Evolutionary conservation across 495 filamentous ascomycete genomes (phyloP).

Genomic region (Xylaria intraflava): DNA sequence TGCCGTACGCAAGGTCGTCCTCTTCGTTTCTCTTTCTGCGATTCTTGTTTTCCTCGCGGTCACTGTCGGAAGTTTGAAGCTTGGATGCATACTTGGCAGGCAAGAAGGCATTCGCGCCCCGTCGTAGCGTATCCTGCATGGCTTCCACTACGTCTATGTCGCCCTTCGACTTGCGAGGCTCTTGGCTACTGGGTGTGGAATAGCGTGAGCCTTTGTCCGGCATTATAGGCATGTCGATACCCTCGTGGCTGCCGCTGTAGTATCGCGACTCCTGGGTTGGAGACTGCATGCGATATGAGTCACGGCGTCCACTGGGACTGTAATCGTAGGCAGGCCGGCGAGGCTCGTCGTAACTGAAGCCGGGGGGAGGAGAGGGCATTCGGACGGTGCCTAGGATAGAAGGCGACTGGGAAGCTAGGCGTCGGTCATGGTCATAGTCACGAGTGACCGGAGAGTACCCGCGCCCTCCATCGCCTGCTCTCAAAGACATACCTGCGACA

Average conservation of each 20-base stretch:
- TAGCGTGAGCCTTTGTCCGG: slow-evolving; percentile 20
- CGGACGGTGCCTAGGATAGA: slow-evolving; percentile 41
- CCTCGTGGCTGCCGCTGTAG: slow-evolving; percentile 23
- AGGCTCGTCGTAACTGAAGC: slow-evolving; percentile 27
- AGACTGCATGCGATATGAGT: slow-evolving; percentile 36
- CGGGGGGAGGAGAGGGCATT: slow-evolving; percentile 37
- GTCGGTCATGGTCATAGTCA: slow-evolving; percentile 26
- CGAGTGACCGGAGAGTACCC: slow-evolving; percentile 49
- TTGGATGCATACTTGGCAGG: slow-evolving; percentile 22
- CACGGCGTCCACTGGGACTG: slow-evolving; percentile 17
- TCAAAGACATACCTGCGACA: slow-evolving; percentile 37
- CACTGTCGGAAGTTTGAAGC: slow-evolving; percentile 15
- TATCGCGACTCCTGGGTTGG: slow-evolving; percentile 25
- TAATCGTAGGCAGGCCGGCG: slow-evolving; percentile 26
- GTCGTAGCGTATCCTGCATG: slow-evolving; percentile 22
- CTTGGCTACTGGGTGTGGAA: slow-evolving; percentile 21
- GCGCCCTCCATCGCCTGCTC: slow-evolving; percentile 52
- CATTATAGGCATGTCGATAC: slow-evolving; percentile 14
- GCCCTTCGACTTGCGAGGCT: slow-evolving; percentile 28
- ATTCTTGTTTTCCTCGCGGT: slow-evolving; percentile 18
- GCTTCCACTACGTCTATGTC: slow-evolving; percentile 36
- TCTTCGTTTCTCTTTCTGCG: slow-evolving; percentile 33
- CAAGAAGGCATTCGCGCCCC: slow-evolving; percentile 21
- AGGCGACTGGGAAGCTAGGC: slow-evolving; percentile 30
- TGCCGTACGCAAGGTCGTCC: slow-evolving; percentile 43